Percentiles rank a stretch among this genome's conserved stretches.
Conservation (phyloP, 345 rosid genomes). For the Lagerstroemia speciosa region DNA sequence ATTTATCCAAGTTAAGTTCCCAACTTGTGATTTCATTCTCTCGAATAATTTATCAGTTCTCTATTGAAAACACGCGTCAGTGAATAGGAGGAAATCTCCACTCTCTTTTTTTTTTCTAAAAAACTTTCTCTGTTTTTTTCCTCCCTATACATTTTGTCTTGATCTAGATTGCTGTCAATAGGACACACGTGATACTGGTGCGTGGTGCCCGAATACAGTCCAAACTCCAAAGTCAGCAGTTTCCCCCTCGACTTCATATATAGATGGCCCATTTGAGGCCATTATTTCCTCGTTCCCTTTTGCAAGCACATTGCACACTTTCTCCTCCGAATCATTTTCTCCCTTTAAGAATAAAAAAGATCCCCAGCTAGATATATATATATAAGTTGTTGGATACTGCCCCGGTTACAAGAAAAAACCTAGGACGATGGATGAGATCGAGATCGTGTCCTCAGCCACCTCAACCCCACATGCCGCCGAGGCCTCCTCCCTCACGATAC, state of each 20-base stretch:
- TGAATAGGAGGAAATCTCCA: too few relatives aligned
- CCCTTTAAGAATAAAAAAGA: background rate
- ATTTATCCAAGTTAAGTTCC: too few relatives aligned
- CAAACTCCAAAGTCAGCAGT: background rate
- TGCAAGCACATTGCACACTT: background rate
- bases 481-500: conserved; percentile 23
- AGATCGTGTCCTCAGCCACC: conserved; percentile 21
- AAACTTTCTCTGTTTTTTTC: too few relatives aligned
- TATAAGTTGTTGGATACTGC: background rate
- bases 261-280: background rate
- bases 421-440: conserved; percentile 27
- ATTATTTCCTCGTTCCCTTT: background rate
- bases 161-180: background rate
- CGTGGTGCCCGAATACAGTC: background rate
- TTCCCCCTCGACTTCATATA: background rate
- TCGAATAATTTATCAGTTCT: too few relatives aligned
- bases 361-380: background rate
- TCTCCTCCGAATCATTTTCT: background rate
- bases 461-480: conserved; percentile 17
- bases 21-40: too few relatives aligned
- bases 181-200: background rate
- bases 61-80: too few relatives aligned
- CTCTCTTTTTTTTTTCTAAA: background rate
- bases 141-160: too few relatives aligned
- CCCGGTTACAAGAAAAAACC: background rate